Percentiles rank a stretch among this genome's conserved stretches.
Conservation (phyloP, 2,329 filamentous ascomycete genomes). For the Ophiostoma ulmi region DNA sequence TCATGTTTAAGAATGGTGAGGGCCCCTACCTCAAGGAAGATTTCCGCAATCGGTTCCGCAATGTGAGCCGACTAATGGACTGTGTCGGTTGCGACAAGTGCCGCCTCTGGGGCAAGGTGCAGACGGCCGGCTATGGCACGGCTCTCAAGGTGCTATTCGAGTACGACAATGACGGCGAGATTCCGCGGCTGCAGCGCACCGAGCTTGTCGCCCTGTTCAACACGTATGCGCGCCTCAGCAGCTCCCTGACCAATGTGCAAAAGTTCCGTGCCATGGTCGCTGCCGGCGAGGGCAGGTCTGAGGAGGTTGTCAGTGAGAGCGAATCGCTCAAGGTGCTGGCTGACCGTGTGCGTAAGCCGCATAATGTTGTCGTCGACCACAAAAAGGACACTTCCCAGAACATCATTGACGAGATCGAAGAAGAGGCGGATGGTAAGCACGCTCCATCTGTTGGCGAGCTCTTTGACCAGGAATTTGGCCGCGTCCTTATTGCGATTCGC, state of each 20-base stretch:
- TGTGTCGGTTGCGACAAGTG: slow-evolving; percentile 99
- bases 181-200: slow-evolving; percentile 72
- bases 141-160: slow-evolving; percentile 96
- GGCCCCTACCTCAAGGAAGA: slow-evolving; percentile 84
- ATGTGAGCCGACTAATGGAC: slow-evolving; percentile 95
- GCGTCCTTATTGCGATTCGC: slow-evolving; percentile 58
- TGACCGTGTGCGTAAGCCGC: slow-evolving; percentile 43
- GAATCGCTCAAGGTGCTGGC: slow-evolving; percentile 21
- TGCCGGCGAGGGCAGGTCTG: slow-evolving; percentile 32
- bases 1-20: slow-evolving; percentile 84
- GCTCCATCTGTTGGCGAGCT: slow-evolving; percentile 48
- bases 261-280: slow-evolving; percentile 60
- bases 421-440: slow-evolving; percentile 33
- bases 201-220: slow-evolving; percentile 94
- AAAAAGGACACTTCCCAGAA: slow-evolving; percentile 37
- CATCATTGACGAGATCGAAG: slow-evolving; percentile 27
- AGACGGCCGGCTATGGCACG: slow-evolving; percentile 90
- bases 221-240: slow-evolving; percentile 80
- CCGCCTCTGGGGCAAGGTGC: slow-evolving; percentile 93
- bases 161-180: slow-evolving; percentile 62
- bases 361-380: slow-evolving; percentile 36
- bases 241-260: slow-evolving; percentile 69
- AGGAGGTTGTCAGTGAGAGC: slow-evolving; percentile 28
- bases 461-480: slow-evolving; percentile 58
- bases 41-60: slow-evolving; percentile 94